phyloP scores from a whole-genome alignment of 2,329 filamentous ascomycete genomes.

The Dendryphion nanum region DNA sequence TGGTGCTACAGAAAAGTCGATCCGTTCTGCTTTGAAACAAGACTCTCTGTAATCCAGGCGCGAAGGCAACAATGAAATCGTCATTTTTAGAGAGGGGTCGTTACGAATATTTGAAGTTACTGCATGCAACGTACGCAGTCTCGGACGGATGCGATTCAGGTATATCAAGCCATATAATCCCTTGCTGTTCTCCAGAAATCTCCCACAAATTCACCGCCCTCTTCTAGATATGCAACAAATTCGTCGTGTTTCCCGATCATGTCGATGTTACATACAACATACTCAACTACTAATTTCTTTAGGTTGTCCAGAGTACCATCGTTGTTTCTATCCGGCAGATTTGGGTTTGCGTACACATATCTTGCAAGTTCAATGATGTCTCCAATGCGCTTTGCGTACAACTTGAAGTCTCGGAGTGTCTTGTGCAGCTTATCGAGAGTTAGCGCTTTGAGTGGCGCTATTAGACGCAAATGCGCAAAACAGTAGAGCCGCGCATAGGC shows the following conservation, averaged over 20 bases:
- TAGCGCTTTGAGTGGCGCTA: conserved; percentile 20
- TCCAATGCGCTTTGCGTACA: conserved; percentile 16
- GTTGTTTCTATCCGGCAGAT: conserved; percentile 8
- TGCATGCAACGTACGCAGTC: too few species aligned
- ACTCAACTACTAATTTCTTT: conserved; percentile 12
- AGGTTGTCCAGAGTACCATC: conserved; percentile 10
- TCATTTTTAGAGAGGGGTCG: too few species aligned
- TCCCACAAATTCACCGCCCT: conserved; percentile 16
- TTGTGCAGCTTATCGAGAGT: conserved; percentile 27
- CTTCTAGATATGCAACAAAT: conserved; percentile 13
- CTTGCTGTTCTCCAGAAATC: conserved; percentile 14
- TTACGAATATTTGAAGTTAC: too few species aligned
- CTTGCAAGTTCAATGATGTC: conserved; percentile 23
- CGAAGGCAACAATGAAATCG: too few species aligned
- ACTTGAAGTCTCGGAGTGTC: conserved; percentile 21
- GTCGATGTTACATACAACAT: conserved; percentile 15
- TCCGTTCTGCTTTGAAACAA: too few species aligned
- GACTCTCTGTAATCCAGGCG: too few species aligned
- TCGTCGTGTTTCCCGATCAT: conserved; percentile 11
- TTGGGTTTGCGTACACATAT: conserved; percentile 20
- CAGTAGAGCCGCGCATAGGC: conserved; percentile 31
- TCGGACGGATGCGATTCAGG: too few species aligned
- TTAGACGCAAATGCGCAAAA: conserved; percentile 21
- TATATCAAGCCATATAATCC: conserved; percentile 5
- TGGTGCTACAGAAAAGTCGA: too few species aligned